A percentile compares a stretch with the other conserved stretches of the same genome.
phyloP scores from a whole-genome alignment of 768 basidiomycete species.

The Sistotremastrum niveocremeum region DNA sequence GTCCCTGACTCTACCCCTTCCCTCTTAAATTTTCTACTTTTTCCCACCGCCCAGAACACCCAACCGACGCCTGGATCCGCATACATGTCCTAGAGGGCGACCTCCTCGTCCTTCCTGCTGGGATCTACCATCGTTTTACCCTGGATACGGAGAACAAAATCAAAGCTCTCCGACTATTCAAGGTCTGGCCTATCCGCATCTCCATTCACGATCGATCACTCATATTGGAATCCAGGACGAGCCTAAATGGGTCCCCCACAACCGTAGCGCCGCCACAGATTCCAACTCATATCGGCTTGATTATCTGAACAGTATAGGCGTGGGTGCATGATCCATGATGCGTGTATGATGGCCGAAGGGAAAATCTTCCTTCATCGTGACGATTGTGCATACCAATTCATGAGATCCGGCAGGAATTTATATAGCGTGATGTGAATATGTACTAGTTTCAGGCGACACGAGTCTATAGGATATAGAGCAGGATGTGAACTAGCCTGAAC shows the following conservation, averaged over 20 bases:
- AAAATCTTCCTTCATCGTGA: too few species aligned
- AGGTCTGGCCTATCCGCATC: slow-evolving; percentile 29
- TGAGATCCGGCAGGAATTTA: too few species aligned
- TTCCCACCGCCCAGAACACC: slow-evolving; percentile 33
- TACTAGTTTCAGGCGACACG: too few species aligned
- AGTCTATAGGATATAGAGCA: too few species aligned
- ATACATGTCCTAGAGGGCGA: slow-evolving; percentile 66
- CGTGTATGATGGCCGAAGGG: too few species aligned
- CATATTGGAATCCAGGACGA: slow-evolving; percentile 45
- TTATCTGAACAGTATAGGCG: slow-evolving; percentile 39
- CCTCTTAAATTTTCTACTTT: not conserved
- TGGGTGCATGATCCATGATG: slow-evolving; percentile 17
- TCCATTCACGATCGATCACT: not conserved
- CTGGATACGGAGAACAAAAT: slow-evolving; percentile 64
- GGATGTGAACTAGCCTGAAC: too few species aligned
- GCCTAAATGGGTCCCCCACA: slow-evolving; percentile 79
- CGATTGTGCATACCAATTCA: too few species aligned
- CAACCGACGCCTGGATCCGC: slow-evolving; percentile 69
- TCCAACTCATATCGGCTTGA: slow-evolving; percentile 44
- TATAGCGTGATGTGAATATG: too few species aligned
- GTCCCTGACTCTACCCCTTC: not conserved
- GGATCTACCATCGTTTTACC: slow-evolving; percentile 92
- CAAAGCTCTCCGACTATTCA: slow-evolving; percentile 73
- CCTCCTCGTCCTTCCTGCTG: slow-evolving; percentile 75
- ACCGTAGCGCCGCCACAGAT: slow-evolving; percentile 50